A percentile compares a stretch with the other conserved stretches of the same genome.
Evolutionary conservation across 495 filamentous ascomycete genomes (phyloP).

Genomic region (Hypoxylon trugodes): DNA sequence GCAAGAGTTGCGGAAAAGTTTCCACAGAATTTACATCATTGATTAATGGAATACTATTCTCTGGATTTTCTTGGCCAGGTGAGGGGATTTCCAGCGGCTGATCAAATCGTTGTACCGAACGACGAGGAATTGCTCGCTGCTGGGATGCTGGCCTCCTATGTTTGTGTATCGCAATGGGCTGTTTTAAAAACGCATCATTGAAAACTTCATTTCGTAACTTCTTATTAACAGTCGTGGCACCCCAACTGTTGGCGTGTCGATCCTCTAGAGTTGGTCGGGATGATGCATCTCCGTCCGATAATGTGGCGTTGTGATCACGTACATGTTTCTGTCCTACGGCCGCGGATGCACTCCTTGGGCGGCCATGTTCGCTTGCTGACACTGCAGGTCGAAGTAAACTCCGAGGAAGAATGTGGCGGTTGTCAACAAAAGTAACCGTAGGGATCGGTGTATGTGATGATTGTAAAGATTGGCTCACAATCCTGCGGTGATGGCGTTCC

Average conservation of each 20-base stretch:
- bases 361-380: conserved; percentile 27
- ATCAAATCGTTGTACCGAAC: conserved; percentile 49
- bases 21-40: conserved; percentile 16
- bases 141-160: conserved; percentile 66
- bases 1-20: conserved; percentile 20
- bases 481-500: conserved; percentile 57
- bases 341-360: conserved; percentile 50
- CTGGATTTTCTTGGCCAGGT: conserved; percentile 4
- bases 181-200: conserved; percentile 89
- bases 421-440: conserved; percentile 94
- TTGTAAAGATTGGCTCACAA: conserved; percentile 81
- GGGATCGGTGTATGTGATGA: conserved; percentile 66
- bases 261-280: conserved; percentile 55
- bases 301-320: conserved; percentile 14
- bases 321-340: conserved; percentile 31
- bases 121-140: conserved; percentile 64
- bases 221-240: conserved; percentile 92
- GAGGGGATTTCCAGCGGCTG: conserved; percentile 30
- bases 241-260: conserved; percentile 79
- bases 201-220: conserved; percentile 90
- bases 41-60: conserved; percentile 1
- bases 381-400: conserved; percentile 67
- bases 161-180: conserved; percentile 69
- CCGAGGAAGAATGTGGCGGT: conserved; percentile 92
- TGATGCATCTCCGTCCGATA: neutral